Percentiles rank a stretch among this genome's conserved stretches.
Evolutionary conservation across 2,329 filamentous ascomycete genomes (phyloP).

Genomic region (Aspergillus chevalieri): DNA sequence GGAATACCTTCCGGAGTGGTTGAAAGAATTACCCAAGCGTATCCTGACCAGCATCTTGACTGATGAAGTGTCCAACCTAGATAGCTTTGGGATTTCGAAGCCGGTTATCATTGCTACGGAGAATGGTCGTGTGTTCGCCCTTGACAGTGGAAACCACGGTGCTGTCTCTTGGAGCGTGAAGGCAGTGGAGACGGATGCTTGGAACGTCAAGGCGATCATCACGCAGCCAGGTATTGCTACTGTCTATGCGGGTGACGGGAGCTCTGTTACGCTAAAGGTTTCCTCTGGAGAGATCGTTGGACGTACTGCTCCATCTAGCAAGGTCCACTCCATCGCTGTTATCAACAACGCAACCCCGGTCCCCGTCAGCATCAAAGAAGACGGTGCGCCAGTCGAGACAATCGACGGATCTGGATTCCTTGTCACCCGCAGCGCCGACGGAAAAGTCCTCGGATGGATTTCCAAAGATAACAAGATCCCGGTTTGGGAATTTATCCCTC

Average conservation of each 20-base stretch:
- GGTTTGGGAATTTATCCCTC: slow-evolving; percentile 69
- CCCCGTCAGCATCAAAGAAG: slow-evolving; percentile 27
- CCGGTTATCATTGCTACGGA: slow-evolving; percentile 72
- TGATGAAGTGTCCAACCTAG: slow-evolving; percentile 47
- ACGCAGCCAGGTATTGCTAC: slow-evolving; percentile 56
- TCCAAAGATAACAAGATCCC: slow-evolving; percentile 32
- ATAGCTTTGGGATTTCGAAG: slow-evolving; percentile 81
- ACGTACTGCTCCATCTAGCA: slow-evolving; percentile 17
- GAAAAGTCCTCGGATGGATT: slow-evolving; percentile 40
- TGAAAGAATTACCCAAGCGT: slow-evolving; percentile 62
- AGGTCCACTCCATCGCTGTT: slow-evolving; percentile 28
- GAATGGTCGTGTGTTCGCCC: slow-evolving; percentile 69
- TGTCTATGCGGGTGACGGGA: slow-evolving; percentile 56
- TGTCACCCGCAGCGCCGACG: slow-evolving; percentile 37
- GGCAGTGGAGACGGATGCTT: slow-evolving; percentile 54
- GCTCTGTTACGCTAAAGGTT: slow-evolving; percentile 49
- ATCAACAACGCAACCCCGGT: slow-evolving; percentile 19
- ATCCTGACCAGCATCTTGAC: slow-evolving; percentile 59
- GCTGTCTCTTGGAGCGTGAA: slow-evolving; percentile 69
- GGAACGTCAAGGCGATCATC: slow-evolving; percentile 64
- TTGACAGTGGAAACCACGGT: slow-evolving; percentile 71
- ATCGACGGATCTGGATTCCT: slow-evolving; percentile 30
- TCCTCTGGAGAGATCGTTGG: slow-evolving; percentile 39
- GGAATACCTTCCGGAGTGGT: slow-evolving; percentile 62
- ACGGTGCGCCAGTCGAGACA: slow-evolving; percentile 29